Evolutionary conservation across 148 eudicot species (phyloP).

Genomic region (Limonium bicolor): DNA sequence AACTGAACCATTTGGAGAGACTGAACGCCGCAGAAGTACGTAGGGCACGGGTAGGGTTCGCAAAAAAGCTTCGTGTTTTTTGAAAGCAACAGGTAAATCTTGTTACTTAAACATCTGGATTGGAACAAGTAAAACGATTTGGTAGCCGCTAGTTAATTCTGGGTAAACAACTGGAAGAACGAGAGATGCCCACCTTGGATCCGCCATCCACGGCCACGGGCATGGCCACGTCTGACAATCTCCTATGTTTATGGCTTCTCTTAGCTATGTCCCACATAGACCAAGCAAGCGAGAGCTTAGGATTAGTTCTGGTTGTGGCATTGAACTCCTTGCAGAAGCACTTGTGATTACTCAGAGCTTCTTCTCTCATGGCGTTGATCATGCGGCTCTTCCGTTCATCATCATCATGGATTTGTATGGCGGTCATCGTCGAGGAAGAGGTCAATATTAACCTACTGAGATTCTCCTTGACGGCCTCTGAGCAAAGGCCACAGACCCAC

Average conservation of each 20-base stretch:
- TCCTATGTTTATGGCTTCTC: conserved; percentile 17
- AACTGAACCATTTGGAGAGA: too few relatives aligned
- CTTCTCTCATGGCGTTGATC: conserved; percentile 22
- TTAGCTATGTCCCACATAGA: conserved; percentile 29
- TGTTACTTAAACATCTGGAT: too few relatives aligned
- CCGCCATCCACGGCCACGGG: not conserved
- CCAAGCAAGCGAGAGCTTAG: conserved; percentile 26
- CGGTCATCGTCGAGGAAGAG: too few relatives aligned
- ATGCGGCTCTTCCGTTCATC: too few relatives aligned
- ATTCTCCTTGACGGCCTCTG: conserved; percentile 44
- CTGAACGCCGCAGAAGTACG: too few relatives aligned
- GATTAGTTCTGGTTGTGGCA: conserved; percentile 24
- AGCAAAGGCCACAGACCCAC: conserved; percentile 59
- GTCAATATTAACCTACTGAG: not conserved
- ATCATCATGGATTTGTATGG: too few relatives aligned
- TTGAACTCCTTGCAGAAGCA: conserved; percentile 27
- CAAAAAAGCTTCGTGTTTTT: too few relatives aligned
- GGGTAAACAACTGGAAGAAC: conserved; percentile 25
- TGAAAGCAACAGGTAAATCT: too few relatives aligned
- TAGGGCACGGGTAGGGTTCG: too few relatives aligned
- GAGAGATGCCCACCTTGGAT: conserved; percentile 13
- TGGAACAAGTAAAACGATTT: too few relatives aligned
- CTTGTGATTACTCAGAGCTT: conserved; percentile 28
- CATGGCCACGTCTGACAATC: not conserved
- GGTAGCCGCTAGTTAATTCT: too few relatives aligned